These are phyloP conservation scores for Aspergillus alliaceus DNA, from an alignment of 2,329 filamentous ascomycete species.

Conservation along the genomic window DNA sequence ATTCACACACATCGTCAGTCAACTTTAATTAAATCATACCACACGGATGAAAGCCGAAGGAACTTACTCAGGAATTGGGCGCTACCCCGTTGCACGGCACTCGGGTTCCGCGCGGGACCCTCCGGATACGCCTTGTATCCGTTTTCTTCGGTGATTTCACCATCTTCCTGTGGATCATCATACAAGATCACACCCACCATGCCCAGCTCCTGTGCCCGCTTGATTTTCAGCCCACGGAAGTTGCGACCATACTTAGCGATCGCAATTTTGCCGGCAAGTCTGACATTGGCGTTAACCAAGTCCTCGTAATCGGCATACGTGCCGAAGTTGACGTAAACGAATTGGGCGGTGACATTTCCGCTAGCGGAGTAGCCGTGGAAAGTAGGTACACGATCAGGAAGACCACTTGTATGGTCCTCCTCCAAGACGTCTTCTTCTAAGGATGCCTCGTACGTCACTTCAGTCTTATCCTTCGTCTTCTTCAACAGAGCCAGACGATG, in stretches of 20 bases:
- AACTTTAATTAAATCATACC: not conserved
- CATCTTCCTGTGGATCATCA: constrained; percentile 86
- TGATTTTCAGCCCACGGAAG: constrained; percentile 89
- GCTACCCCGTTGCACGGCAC: constrained; percentile 86
- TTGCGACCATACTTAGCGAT: constrained; percentile 81
- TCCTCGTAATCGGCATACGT: constrained; percentile 85
- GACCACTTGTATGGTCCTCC: constrained; percentile 75
- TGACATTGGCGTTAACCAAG: constrained; percentile 70
- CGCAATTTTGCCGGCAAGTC: constrained; percentile 80
- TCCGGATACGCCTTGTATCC: constrained; percentile 78
- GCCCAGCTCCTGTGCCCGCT: constrained; percentile 85
- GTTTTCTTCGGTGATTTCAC: constrained; percentile 75
- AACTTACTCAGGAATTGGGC: constrained; percentile 74
- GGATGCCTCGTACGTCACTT: constrained; percentile 73
- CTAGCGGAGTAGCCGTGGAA: constrained; percentile 95
- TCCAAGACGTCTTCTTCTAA: constrained; percentile 81
- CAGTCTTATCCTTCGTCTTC: constrained; percentile 43
- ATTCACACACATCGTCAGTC: constrained; percentile 2
- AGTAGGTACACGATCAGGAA: constrained; percentile 73
- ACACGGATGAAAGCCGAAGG: not conserved
- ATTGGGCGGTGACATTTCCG: constrained; percentile 85
- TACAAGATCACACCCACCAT: constrained; percentile 86
- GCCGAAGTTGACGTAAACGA: constrained; percentile 89
- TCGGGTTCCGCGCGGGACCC: constrained; percentile 83
- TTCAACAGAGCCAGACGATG: constrained; percentile 68